Base-by-base conservation (phyloP, 768 basidiomycete genomes). In the Boletus speciosus region DNA sequence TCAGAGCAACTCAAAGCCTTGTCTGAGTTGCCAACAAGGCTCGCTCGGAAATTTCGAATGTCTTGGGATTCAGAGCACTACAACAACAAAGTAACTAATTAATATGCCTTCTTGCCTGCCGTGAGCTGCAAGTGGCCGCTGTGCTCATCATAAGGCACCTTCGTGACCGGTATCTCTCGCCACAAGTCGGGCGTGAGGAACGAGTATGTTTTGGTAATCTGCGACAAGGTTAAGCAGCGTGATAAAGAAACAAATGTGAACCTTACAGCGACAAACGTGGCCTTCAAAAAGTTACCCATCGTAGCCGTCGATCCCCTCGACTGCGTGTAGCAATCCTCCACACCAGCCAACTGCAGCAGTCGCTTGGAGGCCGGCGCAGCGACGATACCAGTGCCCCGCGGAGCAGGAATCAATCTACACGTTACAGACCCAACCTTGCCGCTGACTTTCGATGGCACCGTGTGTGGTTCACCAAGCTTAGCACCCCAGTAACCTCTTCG, bases 401-500 rank as follows among this genome's bases (percentile, higher is more conserved):
- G 94, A 41, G 96, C 97, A 65, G 97, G 96, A 69, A 99, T 95
- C 66, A 99, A 84, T 69, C 95, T 91, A 77, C 94, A 97, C 93
- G 93, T 97, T 76, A 99, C 97, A 58, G 96, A 98, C 59, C 95
- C 97, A 64, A 93, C 90, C 82, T 98, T 98, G 60, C 97, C 97
- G 75, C 87, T 88, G 70, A 98, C 95, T 78, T 99, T 99, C 70
- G 90, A 92, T 42, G 97, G 97, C 52, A 99, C 95, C 57, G 97
- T 99, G 81, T 99, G 97, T 53, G 97, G 97, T 69, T 96, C 93
- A 77, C 93, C 94, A 67, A 99, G 95, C 67, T 93, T 90, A 66
- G 93, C 91, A 80, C 97, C 97, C 97, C 97, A 99, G 84, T 99
- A 99, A 65, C 97, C 97, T 77, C 97, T 81, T 66, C 97, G 90